Evolutionary conservation across 1,139 yeast genomes (phyloP), one percentile per base, ranked within the genome.

Genomic region (Nakaseomyces kungkrabaensis): DNA sequence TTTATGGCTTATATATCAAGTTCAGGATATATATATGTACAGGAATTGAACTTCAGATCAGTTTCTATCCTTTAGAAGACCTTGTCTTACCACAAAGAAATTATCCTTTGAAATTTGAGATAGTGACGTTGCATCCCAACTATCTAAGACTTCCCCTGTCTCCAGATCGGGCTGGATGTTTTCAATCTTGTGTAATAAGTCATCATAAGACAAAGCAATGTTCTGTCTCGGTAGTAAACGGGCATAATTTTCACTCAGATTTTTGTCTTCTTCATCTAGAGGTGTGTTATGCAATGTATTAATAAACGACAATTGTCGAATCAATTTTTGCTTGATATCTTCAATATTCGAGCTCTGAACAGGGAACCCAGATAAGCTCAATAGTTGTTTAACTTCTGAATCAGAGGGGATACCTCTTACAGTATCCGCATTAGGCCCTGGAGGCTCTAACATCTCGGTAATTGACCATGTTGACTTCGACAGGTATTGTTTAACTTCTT

Each of bases 301-400:
- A 37, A 78, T 69, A 55, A 79, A 75, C 11, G 67, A 65, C 59
- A 78, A 69, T 55, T 79, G 84, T 17, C 68, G 62, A 46, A 67
- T 66, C 52, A 79, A 64, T 1, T 73, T 68, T 2, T 55, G 48
- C 17, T 66, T 62, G 11, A 74, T 59, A 37, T 56, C 58, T 25
- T 60, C 57, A 26, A 68, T 63, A 27, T 67, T 58, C 1, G 49
- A 48, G 17, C 46, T 47, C 27, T 65, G 66, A 1, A 53, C 50
- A 4, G 71, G 65, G 5, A 79, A 57, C 0, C 82, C 83, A 0
- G 81, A 76, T 27, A 77, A 54, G 50, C 66, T 65, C 40, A 77
- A 61, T 56, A 77, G 52, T 43, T 60, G 67, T 5, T 51, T 45
- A 3, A 62, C 55, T 1, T 49, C 49, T 13, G 52, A 56, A 33